Evolutionary conservation across 169 alveolate species (phyloP).

Genomic region (Babesia gibsoni): DNA sequence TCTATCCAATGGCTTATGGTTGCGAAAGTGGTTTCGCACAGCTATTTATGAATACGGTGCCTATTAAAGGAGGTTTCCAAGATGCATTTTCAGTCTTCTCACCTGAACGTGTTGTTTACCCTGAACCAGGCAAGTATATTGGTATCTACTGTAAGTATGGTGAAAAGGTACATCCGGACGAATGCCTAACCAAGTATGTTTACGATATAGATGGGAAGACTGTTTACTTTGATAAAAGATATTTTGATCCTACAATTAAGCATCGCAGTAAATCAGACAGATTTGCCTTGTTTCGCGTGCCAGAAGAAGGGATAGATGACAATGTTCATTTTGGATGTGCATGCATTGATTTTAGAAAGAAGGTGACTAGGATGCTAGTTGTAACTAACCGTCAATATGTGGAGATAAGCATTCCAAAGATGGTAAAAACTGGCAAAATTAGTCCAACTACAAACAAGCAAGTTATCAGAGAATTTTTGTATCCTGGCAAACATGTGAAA

Average conservation of each 20-base stretch:
- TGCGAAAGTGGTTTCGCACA: slow-evolving; percentile 39
- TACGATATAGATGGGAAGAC: neutral
- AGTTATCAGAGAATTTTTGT: neutral
- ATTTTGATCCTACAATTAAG: slow-evolving; percentile 2
- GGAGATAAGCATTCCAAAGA: neutral
- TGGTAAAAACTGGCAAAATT: neutral
- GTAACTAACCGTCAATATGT: neutral
- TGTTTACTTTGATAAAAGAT: neutral
- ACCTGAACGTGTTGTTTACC: neutral
- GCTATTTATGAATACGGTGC: slow-evolving; percentile 30
- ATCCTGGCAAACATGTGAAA: neutral
- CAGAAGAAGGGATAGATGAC: neutral
- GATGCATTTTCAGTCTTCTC: neutral
- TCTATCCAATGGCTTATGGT: slow-evolving; percentile 60
- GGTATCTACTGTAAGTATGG: slow-evolving; percentile 58
- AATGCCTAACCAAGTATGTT: slow-evolving; percentile 1
- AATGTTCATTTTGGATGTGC: slow-evolving; percentile 10
- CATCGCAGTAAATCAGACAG: neutral
- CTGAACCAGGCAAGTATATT: slow-evolving; percentile 60
- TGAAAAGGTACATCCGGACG: slow-evolving; percentile 17
- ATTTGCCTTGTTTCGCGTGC: slow-evolving; percentile 21
- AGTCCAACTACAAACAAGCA: neutral
- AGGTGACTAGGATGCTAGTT: neutral
- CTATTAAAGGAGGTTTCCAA: neutral
- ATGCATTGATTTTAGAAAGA: slow-evolving; percentile 6